phyloP scores from a whole-genome alignment of 2,329 filamentous ascomycete genomes.

The Grosmannia penicillata region DNA sequence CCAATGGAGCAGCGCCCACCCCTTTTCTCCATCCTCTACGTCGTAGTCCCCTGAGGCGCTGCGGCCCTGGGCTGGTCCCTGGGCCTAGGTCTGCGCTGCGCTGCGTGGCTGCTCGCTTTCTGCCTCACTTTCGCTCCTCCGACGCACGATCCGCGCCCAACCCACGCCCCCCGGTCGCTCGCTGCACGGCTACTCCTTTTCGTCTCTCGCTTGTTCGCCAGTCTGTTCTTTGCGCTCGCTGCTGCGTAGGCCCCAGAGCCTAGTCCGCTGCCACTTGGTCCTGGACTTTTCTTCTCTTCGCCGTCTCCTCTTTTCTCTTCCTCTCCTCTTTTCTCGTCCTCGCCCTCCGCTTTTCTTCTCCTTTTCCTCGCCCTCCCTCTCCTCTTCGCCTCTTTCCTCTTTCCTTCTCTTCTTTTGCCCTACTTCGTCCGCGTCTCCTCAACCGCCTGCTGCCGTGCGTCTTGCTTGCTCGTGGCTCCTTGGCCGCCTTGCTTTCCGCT shows the following conservation, averaged over 20 bases:
- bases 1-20: constrained; percentile 12
- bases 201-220: constrained; percentile 5
- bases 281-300: too few relatives aligned
- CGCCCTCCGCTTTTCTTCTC: neutral
- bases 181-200: constrained; percentile 7
- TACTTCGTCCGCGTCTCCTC: neutral
- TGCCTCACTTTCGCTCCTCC: neutral
- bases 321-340: constrained; percentile 4
- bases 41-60: too few relatives aligned
- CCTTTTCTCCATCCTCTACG: constrained; percentile 11
- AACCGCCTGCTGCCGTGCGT: constrained; percentile 9
- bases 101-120: too few relatives aligned
- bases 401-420: constrained; percentile 2
- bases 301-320: constrained; percentile 1
- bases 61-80: too few relatives aligned
- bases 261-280: too few relatives aligned
- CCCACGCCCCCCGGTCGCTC: neutral
- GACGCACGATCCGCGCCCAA: constrained; percentile 4
- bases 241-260: too few relatives aligned
- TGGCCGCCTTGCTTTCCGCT: neutral
- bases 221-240: too few relatives aligned
- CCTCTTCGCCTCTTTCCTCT: constrained; percentile 1
- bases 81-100: too few relatives aligned
- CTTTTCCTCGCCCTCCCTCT: constrained; percentile 10
- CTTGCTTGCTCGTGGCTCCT: constrained; percentile 14